Percentiles rank a stretch among this genome's conserved stretches.
Conservation (phyloP, 1,284 basidiomycete species). For the Ceratobasidium sp. region DNA sequence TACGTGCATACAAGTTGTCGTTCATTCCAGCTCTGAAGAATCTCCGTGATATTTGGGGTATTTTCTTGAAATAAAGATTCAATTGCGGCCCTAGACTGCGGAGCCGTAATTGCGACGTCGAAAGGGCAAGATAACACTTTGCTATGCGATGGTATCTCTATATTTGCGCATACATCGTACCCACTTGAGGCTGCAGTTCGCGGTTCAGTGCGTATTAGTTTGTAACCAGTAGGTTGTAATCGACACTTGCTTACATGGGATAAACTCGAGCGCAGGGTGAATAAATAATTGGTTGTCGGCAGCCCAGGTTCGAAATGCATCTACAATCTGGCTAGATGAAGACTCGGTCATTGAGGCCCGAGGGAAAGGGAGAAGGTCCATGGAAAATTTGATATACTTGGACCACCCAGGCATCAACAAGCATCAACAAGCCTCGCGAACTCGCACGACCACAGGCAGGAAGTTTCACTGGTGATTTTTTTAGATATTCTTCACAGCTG, state of each 20-base stretch:
- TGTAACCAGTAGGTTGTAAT: conserved; percentile 12
- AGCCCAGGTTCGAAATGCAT: conserved; percentile 61
- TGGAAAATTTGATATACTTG: not conserved
- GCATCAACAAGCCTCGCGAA: not conserved
- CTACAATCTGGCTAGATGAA: not conserved
- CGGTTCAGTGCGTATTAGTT: conserved; percentile 47
- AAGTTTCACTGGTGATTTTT: not conserved
- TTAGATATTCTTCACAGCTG: not conserved
- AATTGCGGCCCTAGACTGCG: conserved; percentile 51
- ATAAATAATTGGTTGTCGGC: conserved; percentile 63
- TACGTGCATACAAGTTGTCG: conserved; percentile 80
- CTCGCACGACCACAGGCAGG: not conserved
- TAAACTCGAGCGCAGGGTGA: conserved; percentile 61
- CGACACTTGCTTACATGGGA: conserved; percentile 58
- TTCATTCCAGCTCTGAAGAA: conserved; percentile 67
- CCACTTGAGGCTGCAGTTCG: conserved; percentile 65
- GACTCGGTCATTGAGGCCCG: not conserved
- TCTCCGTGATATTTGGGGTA: conserved; percentile 18
- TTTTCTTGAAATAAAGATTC: conserved; percentile 50
- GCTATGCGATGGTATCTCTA: conserved; percentile 65
- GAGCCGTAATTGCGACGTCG: conserved; percentile 74
- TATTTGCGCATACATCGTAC: conserved; percentile 67
- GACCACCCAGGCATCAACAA: not conserved
- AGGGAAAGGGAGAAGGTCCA: too few relatives aligned
- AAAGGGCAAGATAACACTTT: conserved; percentile 82